Percentiles rank a stretch among this genome's conserved stretches.
These are phyloP conservation scores for Mortierella sp. DNA, from an alignment of 371 early-diverging fungal species.

Conservation along the genomic window DNA sequence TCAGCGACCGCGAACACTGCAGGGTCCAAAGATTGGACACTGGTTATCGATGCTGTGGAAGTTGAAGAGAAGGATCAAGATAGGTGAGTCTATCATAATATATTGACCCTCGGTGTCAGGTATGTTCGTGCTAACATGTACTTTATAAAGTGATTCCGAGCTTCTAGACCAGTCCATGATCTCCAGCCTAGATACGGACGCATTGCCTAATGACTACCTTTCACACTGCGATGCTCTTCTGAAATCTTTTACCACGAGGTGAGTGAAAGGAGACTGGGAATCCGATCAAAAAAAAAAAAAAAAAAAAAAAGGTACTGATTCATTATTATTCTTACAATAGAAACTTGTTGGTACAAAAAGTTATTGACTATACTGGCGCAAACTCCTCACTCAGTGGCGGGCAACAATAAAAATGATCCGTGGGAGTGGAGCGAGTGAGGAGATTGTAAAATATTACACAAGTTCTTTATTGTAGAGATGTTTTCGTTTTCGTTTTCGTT, in stretches of 20 bases:
- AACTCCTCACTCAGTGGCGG: constrained; percentile 5
- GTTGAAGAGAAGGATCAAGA: constrained; percentile 22
- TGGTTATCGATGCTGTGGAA: constrained; percentile 45
- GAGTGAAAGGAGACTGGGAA: neutral
- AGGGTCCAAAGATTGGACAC: constrained; percentile 36
- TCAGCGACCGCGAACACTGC: neutral
- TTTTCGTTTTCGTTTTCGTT: neutral
- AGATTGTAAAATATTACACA: neutral
- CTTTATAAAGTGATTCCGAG: constrained; percentile 29
- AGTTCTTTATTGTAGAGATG: neutral
- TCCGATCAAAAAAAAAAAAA: no score
- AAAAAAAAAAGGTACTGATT: no score
- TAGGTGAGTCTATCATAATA: constrained; percentile 10
- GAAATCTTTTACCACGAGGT: constrained; percentile 43
- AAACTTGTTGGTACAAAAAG: constrained; percentile 26
- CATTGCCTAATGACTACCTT: constrained; percentile 33
- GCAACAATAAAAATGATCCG: neutral
- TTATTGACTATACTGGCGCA: constrained; percentile 25
- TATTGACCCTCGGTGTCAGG: neutral
- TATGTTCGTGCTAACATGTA: neutral
- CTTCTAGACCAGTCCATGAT: constrained; percentile 37
- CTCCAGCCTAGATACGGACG: constrained; percentile 40
- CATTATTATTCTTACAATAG: constrained; percentile 1
- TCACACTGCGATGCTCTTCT: constrained; percentile 36
- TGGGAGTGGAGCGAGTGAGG: no score